phyloP scores from a whole-genome alignment of 1,284 basidiomycete species.

The Kalmanozyma brasiliensis region DNA sequence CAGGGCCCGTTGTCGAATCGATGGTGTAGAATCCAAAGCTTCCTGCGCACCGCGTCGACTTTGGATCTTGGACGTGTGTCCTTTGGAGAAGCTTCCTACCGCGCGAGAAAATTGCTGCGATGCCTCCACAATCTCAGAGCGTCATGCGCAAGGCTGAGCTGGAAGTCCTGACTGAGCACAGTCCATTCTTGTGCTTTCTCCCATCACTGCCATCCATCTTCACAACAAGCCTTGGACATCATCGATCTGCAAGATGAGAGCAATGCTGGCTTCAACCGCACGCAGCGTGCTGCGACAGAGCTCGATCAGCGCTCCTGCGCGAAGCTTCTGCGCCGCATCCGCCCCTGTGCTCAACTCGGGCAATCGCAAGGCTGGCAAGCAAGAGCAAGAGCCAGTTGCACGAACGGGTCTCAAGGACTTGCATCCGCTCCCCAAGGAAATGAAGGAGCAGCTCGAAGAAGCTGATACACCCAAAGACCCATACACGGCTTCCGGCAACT shows the following conservation, averaged over 20 bases:
- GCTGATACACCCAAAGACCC: constrained; percentile 29
- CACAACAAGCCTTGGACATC: too few relatives aligned
- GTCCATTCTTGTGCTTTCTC: too few relatives aligned
- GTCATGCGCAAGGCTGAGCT: too few relatives aligned
- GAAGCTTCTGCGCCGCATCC: constrained; percentile 23
- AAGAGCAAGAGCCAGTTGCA: constrained; percentile 19
- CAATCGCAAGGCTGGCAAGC: constrained; percentile 16
- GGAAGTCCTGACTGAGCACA: too few relatives aligned
- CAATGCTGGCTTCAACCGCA: constrained; percentile 3
- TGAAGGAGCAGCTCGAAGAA: constrained; percentile 43
- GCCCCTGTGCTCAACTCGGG: constrained; percentile 33
- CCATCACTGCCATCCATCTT: too few relatives aligned
- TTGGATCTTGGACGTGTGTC: constrained; percentile 7
- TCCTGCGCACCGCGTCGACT: constrained; percentile 13
- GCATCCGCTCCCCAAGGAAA: constrained; percentile 43
- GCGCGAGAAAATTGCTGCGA: constrained; percentile 20
- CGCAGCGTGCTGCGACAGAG: constrained; percentile 15
- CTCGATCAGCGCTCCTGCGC: constrained; percentile 5
- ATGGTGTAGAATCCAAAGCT: not conserved
- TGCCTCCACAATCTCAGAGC: not conserved
- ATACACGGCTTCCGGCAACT: constrained; percentile 48
- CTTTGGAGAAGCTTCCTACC: constrained; percentile 17
- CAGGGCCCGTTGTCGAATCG: not conserved
- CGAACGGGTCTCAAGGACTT: constrained; percentile 43
- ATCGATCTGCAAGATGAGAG: constrained; percentile 16